Percentiles rank a stretch among this genome's conserved stretches.
These are phyloP conservation scores for Lepidium didymum DNA, from an alignment of 345 rosid genomes.

Conservation along the genomic window DNA sequence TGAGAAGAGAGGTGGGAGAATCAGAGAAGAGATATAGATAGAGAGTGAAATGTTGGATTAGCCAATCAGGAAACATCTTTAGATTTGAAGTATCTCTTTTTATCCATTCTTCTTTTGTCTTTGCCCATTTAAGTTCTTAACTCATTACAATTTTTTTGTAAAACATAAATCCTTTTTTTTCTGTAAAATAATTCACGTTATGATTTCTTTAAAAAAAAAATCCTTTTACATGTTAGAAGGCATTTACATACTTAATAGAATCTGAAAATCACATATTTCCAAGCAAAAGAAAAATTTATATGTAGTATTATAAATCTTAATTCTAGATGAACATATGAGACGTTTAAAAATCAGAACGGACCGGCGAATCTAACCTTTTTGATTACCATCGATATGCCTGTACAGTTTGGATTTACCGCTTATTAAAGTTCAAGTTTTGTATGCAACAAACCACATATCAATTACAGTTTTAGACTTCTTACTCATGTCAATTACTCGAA, in stretches of 20 bases:
- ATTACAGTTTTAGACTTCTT: background rate
- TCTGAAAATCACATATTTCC: background rate
- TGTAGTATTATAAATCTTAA: too few relatives aligned
- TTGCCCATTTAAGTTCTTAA: background rate
- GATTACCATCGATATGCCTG: too few relatives aligned
- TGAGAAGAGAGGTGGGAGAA: conserved; percentile 28
- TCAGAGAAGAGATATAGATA: conserved; percentile 34
- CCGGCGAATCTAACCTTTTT: too few relatives aligned
- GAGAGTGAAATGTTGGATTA: conserved; percentile 21
- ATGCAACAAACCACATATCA: too few relatives aligned
- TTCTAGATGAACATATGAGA: too few relatives aligned
- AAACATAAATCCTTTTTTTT: too few relatives aligned
- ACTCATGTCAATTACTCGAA: background rate
- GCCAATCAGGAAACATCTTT: conserved; percentile 57
- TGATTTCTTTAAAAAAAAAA: too few relatives aligned
- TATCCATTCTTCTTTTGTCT: conserved; percentile 41
- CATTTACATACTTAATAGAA: background rate
- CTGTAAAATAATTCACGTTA: background rate
- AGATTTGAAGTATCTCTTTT: conserved; percentile 62
- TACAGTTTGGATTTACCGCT: too few relatives aligned
- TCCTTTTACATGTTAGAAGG: background rate
- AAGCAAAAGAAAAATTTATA: background rate
- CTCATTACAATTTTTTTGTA: too few relatives aligned
- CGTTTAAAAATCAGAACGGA: too few relatives aligned
- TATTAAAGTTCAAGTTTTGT: too few relatives aligned